Percentiles rank a stretch among this genome's conserved stretches.
These are phyloP conservation scores for Mycena latifolia DNA, from an alignment of 768 basidiomycete genomes.

Conservation along the genomic window DNA sequence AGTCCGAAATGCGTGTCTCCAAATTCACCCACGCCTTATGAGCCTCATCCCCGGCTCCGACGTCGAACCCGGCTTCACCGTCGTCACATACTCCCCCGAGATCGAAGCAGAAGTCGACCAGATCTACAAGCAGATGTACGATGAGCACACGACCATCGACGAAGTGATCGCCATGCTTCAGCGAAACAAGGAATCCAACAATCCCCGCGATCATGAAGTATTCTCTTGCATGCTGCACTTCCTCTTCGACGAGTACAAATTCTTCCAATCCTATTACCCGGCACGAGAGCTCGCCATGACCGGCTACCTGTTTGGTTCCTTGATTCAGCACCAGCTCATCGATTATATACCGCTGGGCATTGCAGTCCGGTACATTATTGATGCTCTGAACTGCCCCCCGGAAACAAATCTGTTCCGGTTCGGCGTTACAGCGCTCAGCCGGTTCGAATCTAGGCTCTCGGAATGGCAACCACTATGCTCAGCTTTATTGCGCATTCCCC, in stretches of 20 bases:
- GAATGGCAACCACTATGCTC: conserved; percentile 97
- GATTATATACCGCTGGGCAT: conserved; percentile 96
- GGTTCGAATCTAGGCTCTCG: conserved; percentile 87
- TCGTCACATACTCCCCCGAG: conserved; percentile 88
- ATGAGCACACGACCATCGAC: conserved; percentile 93
- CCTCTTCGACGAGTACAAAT: conserved; percentile 99
- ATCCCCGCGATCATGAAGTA: conserved; percentile 91
- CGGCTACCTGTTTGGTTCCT: conserved; percentile 94
- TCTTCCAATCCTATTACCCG: conserved; percentile 97
- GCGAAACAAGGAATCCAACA: conserved; percentile 85
- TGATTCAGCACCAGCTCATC: conserved; percentile 94
- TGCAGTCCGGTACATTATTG: conserved; percentile 95
- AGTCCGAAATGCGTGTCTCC: conserved; percentile 92
- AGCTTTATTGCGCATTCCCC: conserved; percentile 87
- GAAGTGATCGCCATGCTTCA: conserved; percentile 92
- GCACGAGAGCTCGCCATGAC: conserved; percentile 96
- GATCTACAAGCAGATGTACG: conserved; percentile 99
- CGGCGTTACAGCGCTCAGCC: conserved; percentile 89
- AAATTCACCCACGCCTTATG: conserved; percentile 97
- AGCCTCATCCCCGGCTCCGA: conserved; percentile 89
- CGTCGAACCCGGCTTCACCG: conserved; percentile 90
- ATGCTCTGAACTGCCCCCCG: conserved; percentile 91
- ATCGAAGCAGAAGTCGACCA: conserved; percentile 94
- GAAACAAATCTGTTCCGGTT: conserved; percentile 96
- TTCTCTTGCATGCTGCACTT: conserved; percentile 99